These are phyloP conservation scores for Piromyces finnis DNA, from an alignment of 192 early-diverging fungal genomes.

Conservation along the genomic window DNA sequence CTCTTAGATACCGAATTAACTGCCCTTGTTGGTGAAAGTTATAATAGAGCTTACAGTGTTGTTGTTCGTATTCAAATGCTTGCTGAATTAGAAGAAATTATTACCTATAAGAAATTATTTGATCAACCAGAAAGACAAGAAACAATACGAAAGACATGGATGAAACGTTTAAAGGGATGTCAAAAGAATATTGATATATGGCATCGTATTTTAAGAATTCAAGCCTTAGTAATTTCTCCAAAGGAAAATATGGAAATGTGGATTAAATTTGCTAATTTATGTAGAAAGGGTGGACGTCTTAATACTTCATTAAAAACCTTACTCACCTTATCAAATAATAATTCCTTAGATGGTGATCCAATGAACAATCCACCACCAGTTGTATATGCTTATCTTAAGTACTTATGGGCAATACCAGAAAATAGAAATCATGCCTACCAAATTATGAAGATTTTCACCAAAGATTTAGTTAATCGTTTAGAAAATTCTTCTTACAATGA, in stretches of 20 bases:
- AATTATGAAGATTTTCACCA: constrained; percentile 61
- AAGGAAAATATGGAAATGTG: constrained; percentile 86
- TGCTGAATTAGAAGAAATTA: constrained; percentile 91
- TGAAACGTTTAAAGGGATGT: constrained; percentile 59
- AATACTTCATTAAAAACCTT: constrained; percentile 66
- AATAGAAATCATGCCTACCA: constrained; percentile 43
- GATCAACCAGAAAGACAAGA: constrained; percentile 58
- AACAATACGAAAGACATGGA: constrained; percentile 76
- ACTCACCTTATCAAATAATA: constrained; percentile 38
- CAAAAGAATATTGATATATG: constrained; percentile 90
- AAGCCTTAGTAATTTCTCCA: constrained; percentile 73
- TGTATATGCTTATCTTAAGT: constrained; percentile 83
- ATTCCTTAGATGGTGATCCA: constrained; percentile 23
- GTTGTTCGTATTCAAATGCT: constrained; percentile 95
- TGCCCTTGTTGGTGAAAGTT: constrained; percentile 79
- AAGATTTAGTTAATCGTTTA: constrained; percentile 41
- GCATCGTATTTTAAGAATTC: constrained; percentile 76
- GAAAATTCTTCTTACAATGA: constrained; percentile 30
- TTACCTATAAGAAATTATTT: constrained; percentile 64
- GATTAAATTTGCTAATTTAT: constrained; percentile 79
- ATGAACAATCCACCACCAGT: constrained; percentile 42
- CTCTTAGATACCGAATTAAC: constrained; percentile 69
- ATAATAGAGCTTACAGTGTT: constrained; percentile 74
- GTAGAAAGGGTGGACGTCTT: constrained; percentile 72
- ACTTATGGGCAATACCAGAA: constrained; percentile 56